A percentile compares a stretch with the other conserved stretches of the same genome.
Conservation (phyloP, 345 rosid species). For the Euphorbia lathyris region DNA sequence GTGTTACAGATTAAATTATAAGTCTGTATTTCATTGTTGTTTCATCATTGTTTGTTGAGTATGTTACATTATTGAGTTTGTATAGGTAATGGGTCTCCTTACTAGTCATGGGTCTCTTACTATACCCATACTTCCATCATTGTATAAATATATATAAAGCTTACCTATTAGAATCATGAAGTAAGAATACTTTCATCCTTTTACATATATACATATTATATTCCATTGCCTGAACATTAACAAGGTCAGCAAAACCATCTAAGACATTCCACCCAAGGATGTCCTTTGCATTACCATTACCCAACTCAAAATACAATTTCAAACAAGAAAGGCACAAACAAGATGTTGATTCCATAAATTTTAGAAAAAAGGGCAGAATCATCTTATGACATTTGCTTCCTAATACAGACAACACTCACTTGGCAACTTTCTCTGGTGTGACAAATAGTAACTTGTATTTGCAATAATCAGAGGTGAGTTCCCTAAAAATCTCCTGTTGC, state of each 20-base stretch:
- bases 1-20: too few relatives aligned
- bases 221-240: not conserved
- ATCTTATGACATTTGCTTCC: not conserved
- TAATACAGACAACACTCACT: slow-evolving; percentile 46
- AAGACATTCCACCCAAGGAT: slow-evolving; percentile 1
- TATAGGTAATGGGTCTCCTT: too few relatives aligned
- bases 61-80: too few relatives aligned
- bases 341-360: not conserved
- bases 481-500: slow-evolving; percentile 88
- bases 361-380: not conserved
- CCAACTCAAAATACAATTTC: slow-evolving; percentile 1
- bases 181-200: too few relatives aligned
- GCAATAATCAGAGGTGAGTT: slow-evolving; percentile 72
- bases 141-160: too few relatives aligned
- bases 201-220: not conserved
- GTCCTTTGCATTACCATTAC: not conserved
- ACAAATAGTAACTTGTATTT: slow-evolving; percentile 87
- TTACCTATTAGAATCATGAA: too few relatives aligned
- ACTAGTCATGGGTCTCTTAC: too few relatives aligned
- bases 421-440: slow-evolving; percentile 98
- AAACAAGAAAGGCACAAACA: not conserved
- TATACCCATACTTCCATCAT: too few relatives aligned
- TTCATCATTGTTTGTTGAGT: too few relatives aligned
- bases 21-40: too few relatives aligned
- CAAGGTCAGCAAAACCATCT: slow-evolving; percentile 2